Conservation (phyloP, 2,329 filamentous ascomycete genomes). For the Xylaria sp. region DNA sequence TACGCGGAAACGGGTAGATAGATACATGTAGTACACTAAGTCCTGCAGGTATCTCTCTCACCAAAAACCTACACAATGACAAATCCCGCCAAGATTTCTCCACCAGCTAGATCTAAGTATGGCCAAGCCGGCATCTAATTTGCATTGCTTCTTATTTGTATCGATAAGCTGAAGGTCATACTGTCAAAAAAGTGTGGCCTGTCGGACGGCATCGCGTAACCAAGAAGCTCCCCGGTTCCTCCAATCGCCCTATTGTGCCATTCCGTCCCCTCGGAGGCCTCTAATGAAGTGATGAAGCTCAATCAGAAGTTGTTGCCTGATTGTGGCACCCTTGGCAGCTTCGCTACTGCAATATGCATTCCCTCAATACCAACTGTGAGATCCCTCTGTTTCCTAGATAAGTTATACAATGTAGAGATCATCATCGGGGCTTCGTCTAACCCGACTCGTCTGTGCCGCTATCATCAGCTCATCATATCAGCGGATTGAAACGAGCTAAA, state of each 20-base stretch:
- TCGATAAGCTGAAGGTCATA: constrained; percentile 12
- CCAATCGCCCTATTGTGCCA: background rate
- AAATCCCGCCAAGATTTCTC: constrained; percentile 25
- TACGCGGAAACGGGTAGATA: constrained; percentile 16
- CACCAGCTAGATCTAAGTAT: background rate
- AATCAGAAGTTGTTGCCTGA: constrained; percentile 13
- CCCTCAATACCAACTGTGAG: background rate
- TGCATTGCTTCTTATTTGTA: background rate
- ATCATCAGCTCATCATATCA: constrained; percentile 20
- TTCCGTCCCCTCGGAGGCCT: constrained; percentile 15
- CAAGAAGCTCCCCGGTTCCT: background rate
- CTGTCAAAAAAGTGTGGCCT: background rate
- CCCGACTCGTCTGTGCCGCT: constrained; percentile 2
- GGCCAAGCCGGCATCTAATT: constrained; percentile 18
- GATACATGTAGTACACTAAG: background rate
- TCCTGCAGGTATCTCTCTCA: constrained; percentile 1
- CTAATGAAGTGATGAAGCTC: constrained; percentile 23
- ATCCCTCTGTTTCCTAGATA: background rate
- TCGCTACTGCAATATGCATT: constrained; percentile 1
- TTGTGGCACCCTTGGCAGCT: background rate
- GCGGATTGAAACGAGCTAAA: background rate
- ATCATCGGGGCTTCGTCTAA: constrained; percentile 3
- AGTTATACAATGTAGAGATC: constrained; percentile 8
- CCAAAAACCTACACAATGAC: constrained; percentile 15
- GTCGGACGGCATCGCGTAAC: background rate